Evolutionary conservation across 306 rosid species (phyloP), one percentile per base, ranked within the genome.

Genomic region (Gillenia trifoliata): DNA sequence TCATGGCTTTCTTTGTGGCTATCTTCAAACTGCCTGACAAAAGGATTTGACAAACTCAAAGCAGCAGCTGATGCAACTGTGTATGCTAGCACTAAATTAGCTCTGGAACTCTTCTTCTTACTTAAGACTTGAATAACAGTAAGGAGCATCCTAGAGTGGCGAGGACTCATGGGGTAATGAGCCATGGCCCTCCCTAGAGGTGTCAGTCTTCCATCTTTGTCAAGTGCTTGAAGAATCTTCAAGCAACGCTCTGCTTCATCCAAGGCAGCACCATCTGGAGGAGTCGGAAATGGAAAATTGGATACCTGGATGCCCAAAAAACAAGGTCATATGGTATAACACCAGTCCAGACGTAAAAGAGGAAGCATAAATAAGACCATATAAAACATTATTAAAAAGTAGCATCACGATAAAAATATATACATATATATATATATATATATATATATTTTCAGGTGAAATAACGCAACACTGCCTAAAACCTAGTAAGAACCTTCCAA

Each of bases 131-230:
- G 87, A 73, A 91, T 83, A 62, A 91, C 83, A 1, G 94, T 89
- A 72, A 94, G 93, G 49, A 89, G 86, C 97, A 94, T 94, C 87
- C 91, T 88, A 5, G 98, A 89, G 87, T 88, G 98, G 75, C 97
- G 97, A 59, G 98, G 98, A 85, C 96, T 91, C 94, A 89, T 83
- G 66, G 98, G 98, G 78, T 77, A 93, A 43, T 71, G 81, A 49
- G 97, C 92, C 98, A 91, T 93, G 78, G 90, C 89, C 86, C 86
- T 88, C 67, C 97, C 98, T 66, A 91, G 74, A 52, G 79, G 66
- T 54, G 97, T 93, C 61, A 93, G 77, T 68, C 83, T 86, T 31
- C 89, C 89, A 73, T 79, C 78, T 78, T 73, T 67, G 80, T 87
- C 94, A 74, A 93, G 94, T 71, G 98, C 98, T 76, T 91, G 96